These are phyloP conservation scores for Cyclotella cryptica DNA, from an alignment of 108 stramenopile genomes.

Conservation along the genomic window DNA sequence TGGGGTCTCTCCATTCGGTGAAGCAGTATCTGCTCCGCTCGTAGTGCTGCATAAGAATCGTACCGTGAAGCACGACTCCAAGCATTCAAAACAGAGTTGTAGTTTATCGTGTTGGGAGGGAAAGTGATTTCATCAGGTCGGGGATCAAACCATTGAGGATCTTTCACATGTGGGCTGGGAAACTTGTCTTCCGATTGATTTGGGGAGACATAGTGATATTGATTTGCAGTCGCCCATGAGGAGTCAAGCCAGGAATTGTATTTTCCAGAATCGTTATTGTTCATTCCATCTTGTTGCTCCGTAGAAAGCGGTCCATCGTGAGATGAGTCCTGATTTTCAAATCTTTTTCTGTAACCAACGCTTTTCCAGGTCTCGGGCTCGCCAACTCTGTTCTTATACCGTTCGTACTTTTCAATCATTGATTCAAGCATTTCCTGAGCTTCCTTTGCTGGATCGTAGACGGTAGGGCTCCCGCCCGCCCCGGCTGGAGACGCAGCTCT, in stretches of 20 bases:
- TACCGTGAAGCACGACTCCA: slow-evolving; percentile 55
- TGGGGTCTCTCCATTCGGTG: slow-evolving; percentile 47
- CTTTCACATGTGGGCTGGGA: neutral
- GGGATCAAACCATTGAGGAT: slow-evolving; percentile 52
- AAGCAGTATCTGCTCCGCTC: slow-evolving; percentile 49
- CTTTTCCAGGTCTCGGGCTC: slow-evolving; percentile 26
- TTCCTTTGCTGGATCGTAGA: slow-evolving; percentile 52
- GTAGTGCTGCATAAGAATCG: slow-evolving; percentile 40
- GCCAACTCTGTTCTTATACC: slow-evolving; percentile 46
- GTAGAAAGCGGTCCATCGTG: slow-evolving; percentile 5
- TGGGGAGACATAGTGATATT: neutral
- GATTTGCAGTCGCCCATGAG: neutral
- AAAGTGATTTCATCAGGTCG: slow-evolving; percentile 50
- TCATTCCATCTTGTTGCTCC: neutral
- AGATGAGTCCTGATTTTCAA: slow-evolving; percentile 17
- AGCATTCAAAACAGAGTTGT: slow-evolving; percentile 54
- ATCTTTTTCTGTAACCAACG: slow-evolving; percentile 7
- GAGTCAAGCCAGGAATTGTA: neutral
- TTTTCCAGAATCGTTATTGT: neutral
- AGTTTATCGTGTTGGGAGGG: slow-evolving; percentile 55
- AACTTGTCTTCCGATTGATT: neutral
- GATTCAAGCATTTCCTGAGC: slow-evolving; percentile 54
- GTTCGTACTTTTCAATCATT: slow-evolving; percentile 47
- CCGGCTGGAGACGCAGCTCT: slow-evolving; percentile 1
- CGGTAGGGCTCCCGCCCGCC: neutral